Evolutionary conservation across 768 basidiomycete species (phyloP).

Genomic region (Leucogyrophana mollusca): DNA sequence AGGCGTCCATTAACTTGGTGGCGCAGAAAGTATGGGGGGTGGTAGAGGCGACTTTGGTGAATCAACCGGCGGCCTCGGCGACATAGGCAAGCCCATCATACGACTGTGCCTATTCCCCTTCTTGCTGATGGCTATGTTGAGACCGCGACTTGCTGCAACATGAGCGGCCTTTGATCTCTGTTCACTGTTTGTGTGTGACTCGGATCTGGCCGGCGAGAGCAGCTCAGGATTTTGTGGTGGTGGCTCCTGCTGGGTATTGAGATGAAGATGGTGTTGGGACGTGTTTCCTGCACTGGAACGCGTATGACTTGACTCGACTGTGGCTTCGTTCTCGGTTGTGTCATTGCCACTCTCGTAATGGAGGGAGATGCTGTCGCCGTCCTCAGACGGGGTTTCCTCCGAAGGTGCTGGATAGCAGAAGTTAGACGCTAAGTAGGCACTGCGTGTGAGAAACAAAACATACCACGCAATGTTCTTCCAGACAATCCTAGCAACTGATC

Average conservation of each 20-base stretch:
- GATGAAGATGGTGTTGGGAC: conserved; percentile 29
- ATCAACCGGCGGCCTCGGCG: conserved; percentile 29
- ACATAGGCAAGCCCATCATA: conserved; percentile 60
- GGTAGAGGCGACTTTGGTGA: conserved; percentile 9
- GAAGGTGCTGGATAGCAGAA: conserved; percentile 35
- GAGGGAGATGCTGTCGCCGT: conserved; percentile 64
- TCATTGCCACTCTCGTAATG: conserved; percentile 78
- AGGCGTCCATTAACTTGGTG: conserved; percentile 15
- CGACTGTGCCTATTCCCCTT: conserved; percentile 64
- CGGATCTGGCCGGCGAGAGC: conserved; percentile 15
- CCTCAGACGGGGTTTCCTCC: conserved; percentile 66
- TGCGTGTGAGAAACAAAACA: conserved; percentile 23
- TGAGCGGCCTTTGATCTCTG: conserved; percentile 51
- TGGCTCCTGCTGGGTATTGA: conserved; percentile 31
- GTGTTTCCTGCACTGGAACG: conserved; percentile 39
- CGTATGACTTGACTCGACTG: conserved; percentile 41
- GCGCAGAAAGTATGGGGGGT: conserved; percentile 23
- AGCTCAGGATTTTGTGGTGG: conserved; percentile 6
- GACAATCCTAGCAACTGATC: conserved; percentile 78
- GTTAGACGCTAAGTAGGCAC: conserved; percentile 13
- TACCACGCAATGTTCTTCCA: conserved; percentile 68
- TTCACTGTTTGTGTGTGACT: conserved; percentile 33
- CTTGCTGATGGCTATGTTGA: conserved; percentile 61
- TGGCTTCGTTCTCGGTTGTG: conserved; percentile 57
- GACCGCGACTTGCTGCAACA: conserved; percentile 66